Evolutionary conservation across 78 protist genomes (phyloP).

Genomic region (slime mould (Dictyostelium discoideum)): DNA sequence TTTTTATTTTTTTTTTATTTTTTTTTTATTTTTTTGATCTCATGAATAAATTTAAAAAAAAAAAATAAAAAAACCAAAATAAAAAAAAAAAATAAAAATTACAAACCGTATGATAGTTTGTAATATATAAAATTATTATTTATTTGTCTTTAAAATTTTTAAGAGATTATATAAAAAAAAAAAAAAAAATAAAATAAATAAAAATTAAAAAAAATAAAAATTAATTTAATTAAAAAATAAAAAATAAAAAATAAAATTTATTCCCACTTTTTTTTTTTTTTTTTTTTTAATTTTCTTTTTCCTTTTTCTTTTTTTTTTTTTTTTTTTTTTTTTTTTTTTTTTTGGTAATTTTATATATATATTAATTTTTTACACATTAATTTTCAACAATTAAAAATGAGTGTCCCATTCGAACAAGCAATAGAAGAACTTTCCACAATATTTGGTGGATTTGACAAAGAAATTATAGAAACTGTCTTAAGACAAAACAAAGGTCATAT

Average conservation of each 20-base stretch:
- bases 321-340: no score
- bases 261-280: neutral
- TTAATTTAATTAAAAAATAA: neutral
- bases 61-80: no score
- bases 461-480: conserved; percentile 36
- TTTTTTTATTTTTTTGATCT: no score
- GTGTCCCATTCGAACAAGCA: conserved; percentile 72
- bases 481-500: conserved; percentile 70
- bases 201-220: neutral
- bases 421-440: conserved; percentile 28
- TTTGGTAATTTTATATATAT: no score
- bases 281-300: neutral
- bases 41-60: no score
- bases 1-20: no score
- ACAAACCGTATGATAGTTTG: neutral
- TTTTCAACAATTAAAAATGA: conserved; percentile 10
- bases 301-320: neutral
- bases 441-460: conserved; percentile 61
- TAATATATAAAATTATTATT: neutral
- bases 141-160: neutral
- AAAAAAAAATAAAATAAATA: neutral
- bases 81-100: neutral
- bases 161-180: neutral
- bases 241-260: neutral
- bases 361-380: no score